Evolutionary conservation across 306 rosid genomes (phyloP).

Genomic region (Castanopsis chinensis): DNA sequence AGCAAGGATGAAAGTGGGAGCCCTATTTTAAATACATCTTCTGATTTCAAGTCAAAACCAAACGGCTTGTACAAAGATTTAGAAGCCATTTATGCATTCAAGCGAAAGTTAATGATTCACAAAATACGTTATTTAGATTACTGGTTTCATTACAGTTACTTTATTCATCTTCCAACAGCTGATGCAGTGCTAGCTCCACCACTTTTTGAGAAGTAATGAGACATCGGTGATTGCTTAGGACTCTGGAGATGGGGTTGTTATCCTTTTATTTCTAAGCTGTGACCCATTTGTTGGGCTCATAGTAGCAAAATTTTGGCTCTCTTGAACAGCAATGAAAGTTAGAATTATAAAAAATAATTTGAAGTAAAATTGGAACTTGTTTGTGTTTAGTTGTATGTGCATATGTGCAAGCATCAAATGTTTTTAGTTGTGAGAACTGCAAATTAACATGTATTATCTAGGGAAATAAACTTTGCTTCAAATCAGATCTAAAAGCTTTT

Average conservation of each 20-base stretch:
- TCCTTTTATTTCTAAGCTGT: background rate
- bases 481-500: no score
- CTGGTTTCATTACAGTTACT: background rate
- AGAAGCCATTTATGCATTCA: slow-evolving; percentile 89
- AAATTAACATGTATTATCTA: no score
- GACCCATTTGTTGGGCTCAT: background rate
- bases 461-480: no score
- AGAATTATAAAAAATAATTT: background rate
- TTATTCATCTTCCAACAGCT: background rate
- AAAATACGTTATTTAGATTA: background rate
- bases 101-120: slow-evolving; percentile 31
- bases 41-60: slow-evolving; percentile 60
- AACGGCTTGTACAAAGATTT: slow-evolving; percentile 56
- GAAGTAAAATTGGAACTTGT: background rate
- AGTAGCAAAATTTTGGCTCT: background rate
- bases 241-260: background rate
- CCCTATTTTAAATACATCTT: slow-evolving; percentile 38
- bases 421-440: no score
- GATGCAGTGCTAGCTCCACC: background rate
- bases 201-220: background rate
- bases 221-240: background rate
- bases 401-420: background rate
- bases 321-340: background rate
- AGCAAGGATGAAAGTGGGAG: slow-evolving; percentile 62
- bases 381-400: background rate